phyloP scores from a whole-genome alignment of 257 asterid species.

The Nicotiana noctiflora region DNA sequence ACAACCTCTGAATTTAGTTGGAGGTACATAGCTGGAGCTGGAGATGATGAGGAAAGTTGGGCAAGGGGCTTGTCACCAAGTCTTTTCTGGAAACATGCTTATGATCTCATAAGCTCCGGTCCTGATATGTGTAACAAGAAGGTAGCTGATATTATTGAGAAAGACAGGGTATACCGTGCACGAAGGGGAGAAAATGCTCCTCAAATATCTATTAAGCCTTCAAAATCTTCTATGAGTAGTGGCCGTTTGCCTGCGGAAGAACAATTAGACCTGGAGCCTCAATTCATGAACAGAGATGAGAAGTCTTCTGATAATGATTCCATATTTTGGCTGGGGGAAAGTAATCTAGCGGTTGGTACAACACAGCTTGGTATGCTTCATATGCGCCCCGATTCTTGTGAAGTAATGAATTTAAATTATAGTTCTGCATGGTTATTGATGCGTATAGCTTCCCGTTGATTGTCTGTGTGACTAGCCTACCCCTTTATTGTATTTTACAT shows the following conservation, averaged over 20 bases:
- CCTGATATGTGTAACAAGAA: slow-evolving; percentile 75
- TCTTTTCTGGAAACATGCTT: slow-evolving; percentile 81
- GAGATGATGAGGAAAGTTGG: slow-evolving; percentile 99
- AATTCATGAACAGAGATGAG: slow-evolving; percentile 17
- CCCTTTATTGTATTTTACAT: neutral
- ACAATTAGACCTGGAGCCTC: slow-evolving; percentile 16
- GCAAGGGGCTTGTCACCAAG: slow-evolving; percentile 73
- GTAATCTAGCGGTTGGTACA: slow-evolving; percentile 65
- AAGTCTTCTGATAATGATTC: slow-evolving; percentile 14
- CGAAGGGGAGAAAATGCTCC: slow-evolving; percentile 71
- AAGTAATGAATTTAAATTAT: neutral
- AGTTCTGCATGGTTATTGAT: neutral
- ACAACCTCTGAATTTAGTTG: slow-evolving; percentile 87
- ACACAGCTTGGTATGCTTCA: slow-evolving; percentile 44
- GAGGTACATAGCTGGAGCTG: slow-evolving; percentile 98
- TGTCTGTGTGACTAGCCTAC: neutral
- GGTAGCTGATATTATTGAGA: slow-evolving; percentile 74
- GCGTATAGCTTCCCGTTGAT: neutral
- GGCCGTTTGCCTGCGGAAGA: slow-evolving; percentile 17
- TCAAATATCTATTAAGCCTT: slow-evolving; percentile 49
- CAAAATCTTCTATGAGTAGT: slow-evolving; percentile 28
- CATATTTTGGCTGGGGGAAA: slow-evolving; percentile 59
- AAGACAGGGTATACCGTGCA: slow-evolving; percentile 63
- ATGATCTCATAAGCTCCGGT: slow-evolving; percentile 70
- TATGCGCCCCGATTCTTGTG: neutral